Conservation (phyloP, 306 rosid species). For the Ormosia semicastrata region DNA sequence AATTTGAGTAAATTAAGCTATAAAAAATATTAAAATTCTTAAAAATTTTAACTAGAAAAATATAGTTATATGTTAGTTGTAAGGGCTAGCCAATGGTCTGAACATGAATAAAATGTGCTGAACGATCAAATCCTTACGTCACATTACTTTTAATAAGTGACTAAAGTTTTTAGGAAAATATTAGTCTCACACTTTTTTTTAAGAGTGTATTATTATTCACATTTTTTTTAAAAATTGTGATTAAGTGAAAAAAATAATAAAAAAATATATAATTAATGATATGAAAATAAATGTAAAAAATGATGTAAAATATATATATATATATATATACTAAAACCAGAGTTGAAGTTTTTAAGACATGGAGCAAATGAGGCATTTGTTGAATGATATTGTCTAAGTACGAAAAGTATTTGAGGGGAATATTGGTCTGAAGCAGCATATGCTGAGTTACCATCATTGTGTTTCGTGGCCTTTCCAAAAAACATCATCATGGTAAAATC, state of each 20-base stretch:
- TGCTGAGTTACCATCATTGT: constrained; percentile 36
- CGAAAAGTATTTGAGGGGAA: constrained; percentile 22
- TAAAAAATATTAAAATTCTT: too few species aligned
- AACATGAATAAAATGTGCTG: background rate
- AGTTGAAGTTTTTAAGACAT: background rate
- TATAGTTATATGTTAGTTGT: too few species aligned
- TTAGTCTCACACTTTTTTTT: too few species aligned
- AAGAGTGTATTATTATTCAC: too few species aligned
- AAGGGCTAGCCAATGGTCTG: too few species aligned
- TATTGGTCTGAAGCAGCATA: constrained; percentile 37
- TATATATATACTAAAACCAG: too few species aligned
- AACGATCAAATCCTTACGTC: background rate
- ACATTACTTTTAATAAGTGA: background rate
- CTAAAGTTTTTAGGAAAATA: background rate
- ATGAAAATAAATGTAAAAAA: too few species aligned
- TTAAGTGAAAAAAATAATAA: too few species aligned
- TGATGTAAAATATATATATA: too few species aligned
- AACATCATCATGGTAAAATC: constrained; percentile 35
- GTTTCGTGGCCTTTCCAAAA: constrained; percentile 12
- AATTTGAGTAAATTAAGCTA: background rate
- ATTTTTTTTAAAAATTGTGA: too few species aligned
- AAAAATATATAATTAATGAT: too few species aligned
- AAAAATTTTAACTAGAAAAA: too few species aligned
- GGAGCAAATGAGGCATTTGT: background rate
- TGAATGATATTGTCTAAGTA: constrained; percentile 29